These are phyloP conservation scores for Irpex lacteus DNA, from an alignment of 1,284 basidiomycete genomes.

Conservation along the genomic window DNA sequence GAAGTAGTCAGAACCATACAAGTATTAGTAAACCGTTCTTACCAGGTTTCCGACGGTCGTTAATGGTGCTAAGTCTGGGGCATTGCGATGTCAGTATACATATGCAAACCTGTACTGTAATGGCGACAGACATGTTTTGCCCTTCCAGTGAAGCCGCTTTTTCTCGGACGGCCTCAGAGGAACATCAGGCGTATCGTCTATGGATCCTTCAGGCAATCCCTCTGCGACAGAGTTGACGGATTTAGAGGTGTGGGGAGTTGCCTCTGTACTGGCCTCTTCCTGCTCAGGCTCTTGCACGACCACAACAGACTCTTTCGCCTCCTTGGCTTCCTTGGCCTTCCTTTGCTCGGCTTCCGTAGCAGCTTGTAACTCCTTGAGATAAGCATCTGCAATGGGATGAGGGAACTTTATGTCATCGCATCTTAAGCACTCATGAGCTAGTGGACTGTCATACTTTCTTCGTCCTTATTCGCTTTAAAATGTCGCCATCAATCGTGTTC, in stretches of 20 bases:
- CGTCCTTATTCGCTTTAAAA: conserved; percentile 57
- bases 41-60: conserved; percentile 96
- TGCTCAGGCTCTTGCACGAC: conserved; percentile 10
- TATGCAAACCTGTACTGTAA: no score
- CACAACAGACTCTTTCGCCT: neutral
- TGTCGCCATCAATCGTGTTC: conserved; percentile 65
- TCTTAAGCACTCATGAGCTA: neutral
- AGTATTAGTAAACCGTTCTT: conserved; percentile 23
- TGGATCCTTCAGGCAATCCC: conserved; percentile 23
- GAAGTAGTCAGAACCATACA: neutral
- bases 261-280: conserved; percentile 9
- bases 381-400: conserved; percentile 64
- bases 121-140: conserved; percentile 72
- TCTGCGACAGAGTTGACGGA: conserved; percentile 32
- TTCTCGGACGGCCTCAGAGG: conserved; percentile 80
- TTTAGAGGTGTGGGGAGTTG: conserved; percentile 19
- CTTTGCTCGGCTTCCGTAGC: conserved; percentile 6
- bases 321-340: neutral
- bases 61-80: conserved; percentile 83
- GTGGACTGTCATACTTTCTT: conserved; percentile 53
- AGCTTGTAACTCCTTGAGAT: conserved; percentile 58
- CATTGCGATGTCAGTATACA: conserved; percentile 5
- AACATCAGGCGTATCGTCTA: conserved; percentile 61
- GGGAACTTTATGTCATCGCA: conserved; percentile 49
- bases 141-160: conserved; percentile 82